Base-by-base conservation (phyloP, 805 yeast species). In the Starmera amethionina region DNA sequence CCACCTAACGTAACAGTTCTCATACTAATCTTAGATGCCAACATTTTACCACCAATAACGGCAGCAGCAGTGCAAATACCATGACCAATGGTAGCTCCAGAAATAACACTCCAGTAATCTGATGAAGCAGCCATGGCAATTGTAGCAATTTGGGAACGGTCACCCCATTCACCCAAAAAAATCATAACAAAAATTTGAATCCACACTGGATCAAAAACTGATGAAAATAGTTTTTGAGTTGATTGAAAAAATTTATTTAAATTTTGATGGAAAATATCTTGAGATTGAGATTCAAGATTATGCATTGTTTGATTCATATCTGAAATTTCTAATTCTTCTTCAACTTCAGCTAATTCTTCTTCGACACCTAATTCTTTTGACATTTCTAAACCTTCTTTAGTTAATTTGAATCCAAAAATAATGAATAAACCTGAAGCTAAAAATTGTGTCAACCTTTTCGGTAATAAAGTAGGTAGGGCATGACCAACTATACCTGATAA, bases 91-190 rank as follows among this genome's bases (percentile, higher is more conserved):
- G 87, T 76, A 16, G 95, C 95, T 45, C 99, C 98, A 36, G 79
- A 50, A 36, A 90, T 86, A 32, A 89, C 95, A 49, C 71, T 70
- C 89, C 93, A 80, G 64, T 87, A 93, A 60, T 88, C 83, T 35
- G 87, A 79, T 32, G 96, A 96, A 1, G 98, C 96, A 40, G 97
- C 97, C 94, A 93, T 83, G 33, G 97, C 97, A 53, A 93, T 88
- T 30, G 97, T 93, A 35, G 97, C 96, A 41, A 93, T 87, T 65
- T 93, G 99, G 11, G 97, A 88, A 54, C 98, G 79, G 62, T 93
- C 99, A 39, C 99, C 99, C 95, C 97, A 88, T 65, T 93, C 99
- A 45, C 97, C 98, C 38, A 93, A 66, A 60, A 93, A 93, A 5
- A 96, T 86, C 97, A 93, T 90, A 40, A 78, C 77, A 56, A 93